Evolutionary conservation across 306 rosid genomes (phyloP).

Genomic region (Cicer chorassanicum): DNA sequence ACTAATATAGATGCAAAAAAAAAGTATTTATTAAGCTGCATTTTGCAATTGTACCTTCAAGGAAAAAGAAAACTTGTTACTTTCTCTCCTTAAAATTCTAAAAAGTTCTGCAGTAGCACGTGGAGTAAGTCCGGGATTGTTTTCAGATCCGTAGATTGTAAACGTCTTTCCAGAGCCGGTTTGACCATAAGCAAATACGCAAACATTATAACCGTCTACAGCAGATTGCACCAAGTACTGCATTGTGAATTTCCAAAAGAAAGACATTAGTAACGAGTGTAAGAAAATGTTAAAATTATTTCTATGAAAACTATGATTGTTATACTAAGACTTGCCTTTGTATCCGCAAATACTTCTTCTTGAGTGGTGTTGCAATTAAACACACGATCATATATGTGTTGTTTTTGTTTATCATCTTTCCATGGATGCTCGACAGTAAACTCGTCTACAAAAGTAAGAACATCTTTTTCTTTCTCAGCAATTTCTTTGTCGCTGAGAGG

Average conservation of each 20-base stretch:
- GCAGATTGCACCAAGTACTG: conserved; percentile 96
- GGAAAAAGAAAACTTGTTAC: conserved; percentile 79
- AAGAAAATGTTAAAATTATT: conserved; percentile 5
- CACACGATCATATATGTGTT: conserved; percentile 81
- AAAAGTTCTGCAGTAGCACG: conserved; percentile 81
- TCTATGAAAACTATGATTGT: conserved; percentile 12
- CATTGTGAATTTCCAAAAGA: conserved; percentile 43
- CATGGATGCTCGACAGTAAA: conserved; percentile 91
- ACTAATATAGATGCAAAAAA: conserved; percentile 1
- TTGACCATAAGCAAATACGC: conserved; percentile 96
- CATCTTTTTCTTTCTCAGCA: conserved; percentile 56
- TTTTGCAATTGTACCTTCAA: conserved; percentile 62
- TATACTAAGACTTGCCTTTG: conserved; percentile 69
- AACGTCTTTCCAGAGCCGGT: conserved; percentile 96
- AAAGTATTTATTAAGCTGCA: neutral
- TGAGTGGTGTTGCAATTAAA: conserved; percentile 77
- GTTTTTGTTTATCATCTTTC: conserved; percentile 84
- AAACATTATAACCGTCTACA: conserved; percentile 86
- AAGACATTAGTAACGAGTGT: conserved; percentile 1
- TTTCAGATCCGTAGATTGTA: conserved; percentile 83
- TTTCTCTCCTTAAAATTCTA: conserved; percentile 67
- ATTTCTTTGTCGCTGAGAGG: conserved; percentile 83
- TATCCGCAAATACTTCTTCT: conserved; percentile 89
- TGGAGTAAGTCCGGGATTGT: conserved; percentile 82
- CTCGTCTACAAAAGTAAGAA: conserved; percentile 65